Percentiles rank a stretch among this genome's conserved stretches.
These are phyloP conservation scores for Phytophthora cactorum DNA, from an alignment of 352 stramenopile genomes.

Conservation along the genomic window DNA sequence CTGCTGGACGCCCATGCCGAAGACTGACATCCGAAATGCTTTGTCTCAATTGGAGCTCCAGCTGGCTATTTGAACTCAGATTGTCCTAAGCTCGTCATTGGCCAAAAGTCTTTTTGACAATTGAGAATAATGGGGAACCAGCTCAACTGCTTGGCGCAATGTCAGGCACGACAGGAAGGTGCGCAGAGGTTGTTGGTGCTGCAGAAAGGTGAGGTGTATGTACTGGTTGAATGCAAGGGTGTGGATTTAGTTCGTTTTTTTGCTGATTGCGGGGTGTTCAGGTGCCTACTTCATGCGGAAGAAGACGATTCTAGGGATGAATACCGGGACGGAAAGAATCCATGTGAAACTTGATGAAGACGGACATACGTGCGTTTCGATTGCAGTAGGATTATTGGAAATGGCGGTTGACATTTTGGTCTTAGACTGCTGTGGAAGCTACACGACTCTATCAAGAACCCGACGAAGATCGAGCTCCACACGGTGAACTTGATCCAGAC, in stretches of 20 bases:
- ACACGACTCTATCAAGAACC: constrained; percentile 57
- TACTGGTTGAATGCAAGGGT: neutral
- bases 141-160: constrained; percentile 84
- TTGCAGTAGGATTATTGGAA: neutral
- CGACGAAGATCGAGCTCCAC: constrained; percentile 57
- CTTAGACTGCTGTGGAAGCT: constrained; percentile 73
- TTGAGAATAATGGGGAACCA: constrained; percentile 68
- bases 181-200: constrained; percentile 72
- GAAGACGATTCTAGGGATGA: constrained; percentile 76
- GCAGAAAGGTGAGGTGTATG: constrained; percentile 55
- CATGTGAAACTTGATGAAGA: constrained; percentile 67
- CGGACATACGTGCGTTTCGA: constrained; percentile 52
- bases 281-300: constrained; percentile 77
- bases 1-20: constrained; percentile 28
- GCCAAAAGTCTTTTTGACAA: constrained; percentile 9
- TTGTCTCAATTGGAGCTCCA: constrained; percentile 10
- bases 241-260: neutral
- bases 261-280: constrained; percentile 13
- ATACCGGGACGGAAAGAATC: constrained; percentile 66
- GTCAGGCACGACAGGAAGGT: constrained; percentile 67
- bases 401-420: neutral
- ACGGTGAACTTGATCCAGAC: constrained; percentile 61
- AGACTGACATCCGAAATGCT: neutral
- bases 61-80: constrained; percentile 19
- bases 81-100: constrained; percentile 12